These are phyloP conservation scores for Cladosporium sp. DNA, from an alignment of 2,329 filamentous ascomycete genomes.

Conservation along the genomic window DNA sequence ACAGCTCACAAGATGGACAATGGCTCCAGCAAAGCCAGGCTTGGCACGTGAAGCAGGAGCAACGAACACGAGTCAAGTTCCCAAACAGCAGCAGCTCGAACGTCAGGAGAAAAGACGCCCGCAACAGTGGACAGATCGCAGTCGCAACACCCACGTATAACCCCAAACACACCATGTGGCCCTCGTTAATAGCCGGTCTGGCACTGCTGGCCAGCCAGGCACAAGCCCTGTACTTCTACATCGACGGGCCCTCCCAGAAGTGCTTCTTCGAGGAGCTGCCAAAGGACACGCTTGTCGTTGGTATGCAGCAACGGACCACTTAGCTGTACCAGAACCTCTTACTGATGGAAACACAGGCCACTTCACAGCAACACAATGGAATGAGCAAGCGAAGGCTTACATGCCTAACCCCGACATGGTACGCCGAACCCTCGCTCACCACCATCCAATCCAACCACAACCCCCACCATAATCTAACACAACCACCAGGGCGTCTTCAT, in stretches of 20 bases:
- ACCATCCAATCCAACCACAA: background rate
- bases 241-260: constrained; percentile 81
- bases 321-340: background rate
- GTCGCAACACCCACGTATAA: constrained; percentile 14
- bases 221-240: constrained; percentile 92
- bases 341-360: constrained; percentile 57
- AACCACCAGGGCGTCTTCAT: constrained; percentile 71
- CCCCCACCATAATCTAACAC: constrained; percentile 14
- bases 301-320: constrained; percentile 46
- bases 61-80: constrained; percentile 20
- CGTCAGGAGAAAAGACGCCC: constrained; percentile 19
- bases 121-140: constrained; percentile 1
- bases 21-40: background rate
- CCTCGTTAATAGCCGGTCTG: constrained; percentile 29
- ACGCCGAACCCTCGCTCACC: constrained; percentile 6
- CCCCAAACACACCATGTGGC: constrained; percentile 31
- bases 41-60: constrained; percentile 1
- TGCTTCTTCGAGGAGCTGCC: constrained; percentile 99
- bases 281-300: constrained; percentile 95
- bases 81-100: constrained; percentile 15
- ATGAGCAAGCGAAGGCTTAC: constrained; percentile 69
- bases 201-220: constrained; percentile 57
- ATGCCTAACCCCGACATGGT: constrained; percentile 65
- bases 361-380: constrained; percentile 83
- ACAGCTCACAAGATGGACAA: background rate